Evolutionary conservation across 345 rosid genomes (phyloP).

Genomic region (Hypericum androsaemum): DNA sequence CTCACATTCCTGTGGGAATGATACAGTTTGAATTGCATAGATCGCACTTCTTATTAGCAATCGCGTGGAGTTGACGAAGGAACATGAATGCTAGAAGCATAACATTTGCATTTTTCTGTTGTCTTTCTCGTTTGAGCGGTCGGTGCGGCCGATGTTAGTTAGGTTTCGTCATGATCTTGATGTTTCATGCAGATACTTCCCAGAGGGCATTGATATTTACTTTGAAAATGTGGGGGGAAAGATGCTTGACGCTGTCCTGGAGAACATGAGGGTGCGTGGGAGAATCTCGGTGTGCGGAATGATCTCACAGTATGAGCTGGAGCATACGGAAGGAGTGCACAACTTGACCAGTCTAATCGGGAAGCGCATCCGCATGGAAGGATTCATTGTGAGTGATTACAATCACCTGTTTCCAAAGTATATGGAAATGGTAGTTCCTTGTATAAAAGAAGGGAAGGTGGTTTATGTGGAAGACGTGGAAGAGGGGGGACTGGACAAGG

Average conservation of each 20-base stretch:
- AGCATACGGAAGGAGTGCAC: slow-evolving; percentile 8
- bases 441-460: slow-evolving; percentile 16
- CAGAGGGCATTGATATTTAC: slow-evolving; percentile 28
- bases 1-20: too few relatives aligned
- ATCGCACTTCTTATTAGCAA: too few relatives aligned
- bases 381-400: slow-evolving; percentile 2
- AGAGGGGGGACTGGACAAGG: slow-evolving; percentile 7
- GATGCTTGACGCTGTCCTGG: slow-evolving; percentile 30
- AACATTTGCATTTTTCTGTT: too few relatives aligned
- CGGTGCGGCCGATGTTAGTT: neutral
- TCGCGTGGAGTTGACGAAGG: too few relatives aligned
- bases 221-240: slow-evolving; percentile 23
- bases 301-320: slow-evolving; percentile 23
- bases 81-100: too few relatives aligned
- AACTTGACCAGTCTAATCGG: slow-evolving; percentile 6
- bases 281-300: slow-evolving; percentile 17
- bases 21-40: too few relatives aligned
- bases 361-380: slow-evolving; percentile 15
- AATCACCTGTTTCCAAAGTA: slow-evolving; percentile 13
- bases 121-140: too few relatives aligned
- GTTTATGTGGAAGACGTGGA: slow-evolving; percentile 19
- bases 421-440: slow-evolving; percentile 21
- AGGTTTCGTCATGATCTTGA: neutral
- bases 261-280: slow-evolving; percentile 20
- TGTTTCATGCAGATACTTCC: slow-evolving; percentile 13